phyloP scores from a whole-genome alignment of 176 grass and related monocot species.

The barley (Hordeum vulgare) region DNA sequence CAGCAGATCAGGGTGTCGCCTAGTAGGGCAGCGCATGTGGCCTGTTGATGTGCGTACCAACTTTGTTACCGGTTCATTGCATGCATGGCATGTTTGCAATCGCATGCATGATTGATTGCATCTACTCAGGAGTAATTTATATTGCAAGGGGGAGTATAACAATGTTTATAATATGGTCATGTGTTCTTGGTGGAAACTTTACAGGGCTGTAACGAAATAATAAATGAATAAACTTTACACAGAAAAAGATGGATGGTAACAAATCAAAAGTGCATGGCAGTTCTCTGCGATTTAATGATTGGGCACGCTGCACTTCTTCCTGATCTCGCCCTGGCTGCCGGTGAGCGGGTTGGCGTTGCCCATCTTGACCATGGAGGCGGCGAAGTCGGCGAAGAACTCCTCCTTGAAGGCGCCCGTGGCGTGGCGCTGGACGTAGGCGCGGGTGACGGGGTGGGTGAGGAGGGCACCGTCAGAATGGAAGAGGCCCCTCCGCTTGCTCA shows the following conservation, averaged over 20 bases:
- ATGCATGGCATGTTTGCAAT: background rate
- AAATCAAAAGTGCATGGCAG: too few species aligned
- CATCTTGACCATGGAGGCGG: slow-evolving; percentile 67
- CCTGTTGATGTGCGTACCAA: background rate
- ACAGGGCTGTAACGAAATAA: slow-evolving; percentile 31
- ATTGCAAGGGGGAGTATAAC: background rate
- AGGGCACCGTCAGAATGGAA: slow-evolving; percentile 84
- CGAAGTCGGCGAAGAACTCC: slow-evolving; percentile 71
- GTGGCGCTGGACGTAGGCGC: slow-evolving; percentile 56
- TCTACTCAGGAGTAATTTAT: background rate
- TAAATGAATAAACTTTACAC: slow-evolving; percentile 16
- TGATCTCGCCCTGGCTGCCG: slow-evolving; percentile 54
- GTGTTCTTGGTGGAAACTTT: slow-evolving; percentile 7
- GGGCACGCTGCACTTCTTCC: slow-evolving; percentile 50
- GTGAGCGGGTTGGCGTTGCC: slow-evolving; percentile 41
- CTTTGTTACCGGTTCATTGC: background rate
- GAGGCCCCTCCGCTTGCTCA: slow-evolving; percentile 52
- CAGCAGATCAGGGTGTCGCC: background rate
- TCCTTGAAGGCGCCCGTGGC: slow-evolving; percentile 13
- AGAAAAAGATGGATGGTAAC: background rate
- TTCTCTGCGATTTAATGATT: too few species aligned
- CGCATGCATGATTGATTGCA: background rate
- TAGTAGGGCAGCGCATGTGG: slow-evolving; percentile 22
- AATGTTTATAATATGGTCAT: slow-evolving; percentile 21
- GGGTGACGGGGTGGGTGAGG: slow-evolving; percentile 42